Percentiles rank a stretch among this genome's conserved stretches.
These are phyloP conservation scores for Leccinum uliginosum DNA, from an alignment of 768 basidiomycete species.

Conservation along the genomic window DNA sequence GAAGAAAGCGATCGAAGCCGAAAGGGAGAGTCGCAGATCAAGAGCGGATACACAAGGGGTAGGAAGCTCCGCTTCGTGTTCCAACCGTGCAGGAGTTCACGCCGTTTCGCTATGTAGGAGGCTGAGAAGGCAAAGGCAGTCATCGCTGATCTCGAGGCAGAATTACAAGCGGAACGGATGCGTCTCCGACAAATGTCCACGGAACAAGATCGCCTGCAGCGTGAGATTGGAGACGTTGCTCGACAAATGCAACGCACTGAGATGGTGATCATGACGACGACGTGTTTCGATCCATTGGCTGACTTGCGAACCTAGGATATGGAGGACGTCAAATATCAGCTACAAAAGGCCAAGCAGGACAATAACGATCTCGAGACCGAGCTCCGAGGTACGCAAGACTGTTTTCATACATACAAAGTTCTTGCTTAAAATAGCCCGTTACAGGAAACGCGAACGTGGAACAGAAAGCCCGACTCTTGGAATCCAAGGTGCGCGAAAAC, in stretches of 20 bases:
- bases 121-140: constrained; percentile 61
- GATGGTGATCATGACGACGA: constrained; percentile 40
- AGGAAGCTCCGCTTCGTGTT: constrained; percentile 14
- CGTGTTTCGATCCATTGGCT: neutral
- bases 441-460: constrained; percentile 64
- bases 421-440: neutral
- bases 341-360: constrained; percentile 67
- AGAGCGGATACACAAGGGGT: constrained; percentile 54
- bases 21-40: constrained; percentile 45
- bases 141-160: constrained; percentile 65
- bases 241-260: constrained; percentile 68
- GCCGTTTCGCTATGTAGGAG: constrained; percentile 44
- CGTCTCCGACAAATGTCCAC: constrained; percentile 57
- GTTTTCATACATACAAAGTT: neutral
- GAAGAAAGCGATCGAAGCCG: constrained; percentile 49
- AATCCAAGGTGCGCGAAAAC: constrained; percentile 66
- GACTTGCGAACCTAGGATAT: constrained; percentile 55
- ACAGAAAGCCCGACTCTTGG: constrained; percentile 67
- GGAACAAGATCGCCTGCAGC: constrained; percentile 58
- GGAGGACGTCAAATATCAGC: constrained; percentile 66
- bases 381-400: constrained; percentile 52
- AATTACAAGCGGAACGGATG: constrained; percentile 66
- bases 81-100: constrained; percentile 2
- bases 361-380: constrained; percentile 72
- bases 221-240: constrained; percentile 62